A percentile compares a stretch with the other conserved stretches of the same genome.
Evolutionary conservation across 495 filamentous ascomycete species (phyloP).

Genomic region (Cercophora scortea): DNA sequence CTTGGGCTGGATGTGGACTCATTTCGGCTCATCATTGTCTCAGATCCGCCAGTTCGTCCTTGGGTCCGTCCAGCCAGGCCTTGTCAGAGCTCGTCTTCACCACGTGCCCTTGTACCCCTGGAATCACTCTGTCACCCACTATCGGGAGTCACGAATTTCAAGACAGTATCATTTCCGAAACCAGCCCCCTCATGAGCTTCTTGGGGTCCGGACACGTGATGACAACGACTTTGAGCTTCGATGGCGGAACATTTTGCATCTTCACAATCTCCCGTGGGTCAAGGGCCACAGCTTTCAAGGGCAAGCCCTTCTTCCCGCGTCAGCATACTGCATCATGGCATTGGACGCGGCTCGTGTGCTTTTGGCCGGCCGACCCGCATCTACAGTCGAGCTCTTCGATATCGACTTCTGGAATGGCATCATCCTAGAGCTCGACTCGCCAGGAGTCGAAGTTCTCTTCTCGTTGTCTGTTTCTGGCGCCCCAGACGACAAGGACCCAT

Average conservation of each 20-base stretch:
- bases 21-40: slow-evolving; percentile 17
- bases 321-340: slow-evolving; percentile 37
- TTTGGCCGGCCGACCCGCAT: slow-evolving; percentile 20
- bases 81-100: slow-evolving; percentile 15
- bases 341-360: slow-evolving; percentile 29
- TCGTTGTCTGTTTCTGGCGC: slow-evolving; percentile 17
- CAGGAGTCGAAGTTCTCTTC: slow-evolving; percentile 40
- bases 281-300: slow-evolving; percentile 36
- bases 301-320: slow-evolving; percentile 34
- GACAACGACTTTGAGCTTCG: slow-evolving; percentile 32
- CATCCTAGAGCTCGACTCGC: slow-evolving; percentile 36
- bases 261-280: slow-evolving; percentile 35
- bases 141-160: slow-evolving; percentile 41
- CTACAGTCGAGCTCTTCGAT: slow-evolving; percentile 31
- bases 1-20: slow-evolving; percentile 43
- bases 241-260: slow-evolving; percentile 40
- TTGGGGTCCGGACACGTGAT: slow-evolving; percentile 37
- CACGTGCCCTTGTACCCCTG: slow-evolving; percentile 39
- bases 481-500: neutral
- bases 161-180: slow-evolving; percentile 34
- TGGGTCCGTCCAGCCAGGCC: slow-evolving; percentile 20
- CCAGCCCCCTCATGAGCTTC: slow-evolving; percentile 34
- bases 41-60: slow-evolving; percentile 28
- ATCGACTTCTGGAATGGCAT: slow-evolving; percentile 40
- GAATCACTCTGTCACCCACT: slow-evolving; percentile 39